Conservation (phyloP, 1,284 basidiomycete species). For the Apiotrichum montevideense region DNA sequence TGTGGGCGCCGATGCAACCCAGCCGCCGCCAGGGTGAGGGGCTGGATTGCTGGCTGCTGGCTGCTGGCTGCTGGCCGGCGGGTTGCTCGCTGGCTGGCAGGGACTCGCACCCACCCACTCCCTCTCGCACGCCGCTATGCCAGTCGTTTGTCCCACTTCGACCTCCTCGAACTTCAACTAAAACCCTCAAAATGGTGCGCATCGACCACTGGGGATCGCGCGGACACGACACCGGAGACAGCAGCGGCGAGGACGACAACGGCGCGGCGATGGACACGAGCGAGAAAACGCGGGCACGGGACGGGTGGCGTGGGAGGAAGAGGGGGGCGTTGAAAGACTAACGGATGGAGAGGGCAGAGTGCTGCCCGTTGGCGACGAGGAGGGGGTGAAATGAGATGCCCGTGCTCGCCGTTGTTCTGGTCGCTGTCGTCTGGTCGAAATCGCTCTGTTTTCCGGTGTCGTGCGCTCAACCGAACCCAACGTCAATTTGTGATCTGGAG, state of each 20-base stretch:
- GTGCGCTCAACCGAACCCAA: no score
- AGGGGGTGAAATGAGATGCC: not conserved
- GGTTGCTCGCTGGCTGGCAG: not conserved
- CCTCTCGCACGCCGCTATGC: not conserved
- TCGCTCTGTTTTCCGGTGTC: not conserved
- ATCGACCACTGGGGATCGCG: not conserved
- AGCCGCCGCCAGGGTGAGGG: no score
- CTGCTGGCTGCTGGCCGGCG: no score
- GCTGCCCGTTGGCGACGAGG: not conserved
- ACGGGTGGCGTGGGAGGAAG: not conserved
- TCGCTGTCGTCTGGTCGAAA: not conserved
- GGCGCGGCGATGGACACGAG: not conserved
- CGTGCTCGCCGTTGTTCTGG: not conserved
- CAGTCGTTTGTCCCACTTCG: not conserved
- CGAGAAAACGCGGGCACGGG: not conserved
- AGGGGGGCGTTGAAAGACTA: no score
- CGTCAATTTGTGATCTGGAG: not conserved
- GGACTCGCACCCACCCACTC: no score
- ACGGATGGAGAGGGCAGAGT: not conserved
- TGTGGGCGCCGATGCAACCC: no score
- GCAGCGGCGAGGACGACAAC: not conserved
- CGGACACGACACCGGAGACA: not conserved
- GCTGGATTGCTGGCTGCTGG: no score
- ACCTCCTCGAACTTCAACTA: not conserved
- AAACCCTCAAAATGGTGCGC: not conserved